Percentiles rank a stretch among this genome's conserved stretches.
These are phyloP conservation scores for Dacryopinax spathularia DNA, from an alignment of 768 basidiomycete species.

Conservation along the genomic window DNA sequence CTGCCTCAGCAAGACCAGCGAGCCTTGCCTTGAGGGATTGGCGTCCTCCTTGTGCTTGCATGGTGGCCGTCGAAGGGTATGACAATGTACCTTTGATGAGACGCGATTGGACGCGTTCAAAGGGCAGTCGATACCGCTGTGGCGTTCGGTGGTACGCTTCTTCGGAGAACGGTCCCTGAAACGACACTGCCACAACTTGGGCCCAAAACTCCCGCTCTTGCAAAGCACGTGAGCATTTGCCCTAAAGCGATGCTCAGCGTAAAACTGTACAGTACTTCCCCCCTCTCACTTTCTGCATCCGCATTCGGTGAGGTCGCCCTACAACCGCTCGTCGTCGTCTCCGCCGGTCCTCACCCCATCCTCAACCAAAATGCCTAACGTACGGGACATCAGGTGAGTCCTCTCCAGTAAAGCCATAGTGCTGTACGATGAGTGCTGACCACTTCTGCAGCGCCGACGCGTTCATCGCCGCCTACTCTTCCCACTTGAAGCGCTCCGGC, in stretches of 20 bases:
- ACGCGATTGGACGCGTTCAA: not conserved
- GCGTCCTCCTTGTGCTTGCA: not conserved
- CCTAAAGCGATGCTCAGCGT: not conserved
- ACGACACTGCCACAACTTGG: not conserved
- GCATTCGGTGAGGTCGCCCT: not conserved
- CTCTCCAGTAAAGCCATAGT: not conserved
- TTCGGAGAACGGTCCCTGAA: not conserved
- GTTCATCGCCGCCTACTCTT: constrained; percentile 88
- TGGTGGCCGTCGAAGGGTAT: not conserved
- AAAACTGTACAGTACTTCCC: not conserved
- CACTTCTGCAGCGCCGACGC: constrained; percentile 56
- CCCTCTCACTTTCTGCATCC: not conserved
- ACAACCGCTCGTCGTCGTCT: not conserved
- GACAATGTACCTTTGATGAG: not conserved
- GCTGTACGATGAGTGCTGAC: not conserved
- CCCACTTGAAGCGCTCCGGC: constrained; percentile 93
- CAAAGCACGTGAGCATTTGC: not conserved
- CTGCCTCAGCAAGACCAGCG: not conserved
- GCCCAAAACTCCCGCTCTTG: not conserved
- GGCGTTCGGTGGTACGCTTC: not conserved
- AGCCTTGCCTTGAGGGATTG: not conserved
- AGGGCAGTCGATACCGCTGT: not conserved
- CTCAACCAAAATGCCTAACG: constrained; percentile 7
- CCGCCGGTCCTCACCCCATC: not conserved
- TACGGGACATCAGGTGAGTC: constrained; percentile 9